phyloP scores from a whole-genome alignment of 2,329 filamentous ascomycete species.

The Fusarium sp. region DNA sequence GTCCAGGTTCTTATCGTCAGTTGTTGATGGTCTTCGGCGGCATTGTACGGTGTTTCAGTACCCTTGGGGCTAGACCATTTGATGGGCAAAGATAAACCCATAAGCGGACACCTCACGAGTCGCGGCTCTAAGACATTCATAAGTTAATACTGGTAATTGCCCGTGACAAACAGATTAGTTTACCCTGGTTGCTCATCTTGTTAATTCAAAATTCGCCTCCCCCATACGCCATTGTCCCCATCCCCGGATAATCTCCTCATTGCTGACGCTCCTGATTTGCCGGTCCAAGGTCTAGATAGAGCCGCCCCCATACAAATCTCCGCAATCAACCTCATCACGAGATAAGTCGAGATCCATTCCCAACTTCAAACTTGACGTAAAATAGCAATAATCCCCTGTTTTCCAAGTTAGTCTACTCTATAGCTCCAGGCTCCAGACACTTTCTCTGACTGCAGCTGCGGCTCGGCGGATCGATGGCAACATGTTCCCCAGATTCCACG shows the following conservation, averaged over 20 bases:
- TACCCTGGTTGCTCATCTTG: conserved; percentile 6
- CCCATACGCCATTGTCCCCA: conserved; percentile 30
- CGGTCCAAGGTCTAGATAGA: conserved; percentile 6
- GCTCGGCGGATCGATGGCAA: conserved; percentile 31
- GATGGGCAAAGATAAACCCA: conserved; percentile 21
- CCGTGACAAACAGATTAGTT: conserved; percentile 14
- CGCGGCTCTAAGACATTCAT: conserved; percentile 23
- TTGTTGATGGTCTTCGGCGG: conserved; percentile 3
- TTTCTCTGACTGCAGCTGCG: conserved; percentile 5
- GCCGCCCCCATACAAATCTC: conserved; percentile 27
- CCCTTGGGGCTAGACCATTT: conserved; percentile 31
- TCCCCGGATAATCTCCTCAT: conserved; percentile 36
- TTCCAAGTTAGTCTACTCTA: neutral
- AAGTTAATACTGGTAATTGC: neutral
- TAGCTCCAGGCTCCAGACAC: conserved; percentile 7
- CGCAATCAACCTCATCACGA: conserved; percentile 35
- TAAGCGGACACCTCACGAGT: conserved; percentile 21
- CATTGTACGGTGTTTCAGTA: conserved; percentile 16
- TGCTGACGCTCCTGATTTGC: conserved; percentile 27
- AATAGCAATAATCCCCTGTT: neutral
- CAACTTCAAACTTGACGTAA: conserved; percentile 8
- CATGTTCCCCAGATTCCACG: conserved; percentile 40
- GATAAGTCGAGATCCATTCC: conserved; percentile 30
- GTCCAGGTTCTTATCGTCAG: conserved; percentile 35
- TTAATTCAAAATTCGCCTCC: conserved; percentile 32